Percentiles rank a stretch among this genome's conserved stretches.
These are phyloP conservation scores for Ormosia emarginata DNA, from an alignment of 306 rosid genomes.

Conservation along the genomic window DNA sequence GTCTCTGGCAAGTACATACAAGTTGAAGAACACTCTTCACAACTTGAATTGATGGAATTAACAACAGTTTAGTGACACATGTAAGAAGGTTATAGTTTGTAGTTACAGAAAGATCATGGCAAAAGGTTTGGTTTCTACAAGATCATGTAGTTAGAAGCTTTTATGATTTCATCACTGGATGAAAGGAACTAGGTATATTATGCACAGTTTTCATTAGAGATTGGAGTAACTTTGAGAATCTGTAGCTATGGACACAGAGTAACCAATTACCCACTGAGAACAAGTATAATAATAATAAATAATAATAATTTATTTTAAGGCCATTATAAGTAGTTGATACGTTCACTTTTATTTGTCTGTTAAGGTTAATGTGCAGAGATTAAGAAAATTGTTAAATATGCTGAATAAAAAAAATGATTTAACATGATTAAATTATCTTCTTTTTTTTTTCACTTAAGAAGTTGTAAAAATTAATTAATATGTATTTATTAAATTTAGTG, in stretches of 20 bases:
- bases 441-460: too few species aligned
- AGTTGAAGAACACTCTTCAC: slow-evolving; percentile 18
- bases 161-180: slow-evolving; percentile 4
- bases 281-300: not conserved
- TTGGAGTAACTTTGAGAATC: not conserved
- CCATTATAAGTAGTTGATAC: not conserved
- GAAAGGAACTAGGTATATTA: not conserved
- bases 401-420: too few species aligned
- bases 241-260: not conserved
- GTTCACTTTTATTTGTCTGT: too few species aligned
- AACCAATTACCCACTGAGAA: not conserved
- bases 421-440: too few species aligned
- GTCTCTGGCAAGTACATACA: slow-evolving; percentile 15
- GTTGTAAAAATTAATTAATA: too few species aligned
- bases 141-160: not conserved
- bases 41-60: slow-evolving; percentile 25
- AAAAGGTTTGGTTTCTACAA: slow-evolving; percentile 12
- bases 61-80: slow-evolving; percentile 20
- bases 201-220: not conserved
- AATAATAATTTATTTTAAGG: not conserved
- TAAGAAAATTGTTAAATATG: too few species aligned
- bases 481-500: too few species aligned
- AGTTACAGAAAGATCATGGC: not conserved
- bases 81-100: slow-evolving; percentile 23
- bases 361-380: too few species aligned